A percentile compares a stretch with the other conserved stretches of the same genome.
phyloP scores from a whole-genome alignment of 2,329 filamentous ascomycete genomes.

The Penicillium decumbens region DNA sequence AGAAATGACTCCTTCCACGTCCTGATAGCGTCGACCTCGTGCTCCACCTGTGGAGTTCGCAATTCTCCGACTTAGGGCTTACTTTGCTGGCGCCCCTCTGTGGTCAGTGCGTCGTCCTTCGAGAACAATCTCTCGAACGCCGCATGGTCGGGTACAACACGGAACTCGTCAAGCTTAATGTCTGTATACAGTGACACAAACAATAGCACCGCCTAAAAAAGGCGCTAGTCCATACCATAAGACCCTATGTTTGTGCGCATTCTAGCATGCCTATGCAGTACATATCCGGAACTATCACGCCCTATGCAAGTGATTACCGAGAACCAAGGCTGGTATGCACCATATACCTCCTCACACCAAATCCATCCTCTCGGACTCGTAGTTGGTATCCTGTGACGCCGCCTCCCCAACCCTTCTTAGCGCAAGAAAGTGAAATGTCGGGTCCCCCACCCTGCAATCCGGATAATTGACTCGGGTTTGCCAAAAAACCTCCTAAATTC shows the following conservation, averaged over 20 bases:
- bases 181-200: too few species aligned
- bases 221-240: too few species aligned
- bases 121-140: conserved; percentile 7
- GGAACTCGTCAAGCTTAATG: not conserved
- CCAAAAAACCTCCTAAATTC: not conserved
- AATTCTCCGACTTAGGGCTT: conserved; percentile 7
- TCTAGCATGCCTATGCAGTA: too few species aligned
- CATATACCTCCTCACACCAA: too few species aligned
- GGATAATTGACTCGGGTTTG: not conserved
- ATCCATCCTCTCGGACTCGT: not conserved
- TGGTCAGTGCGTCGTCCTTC: conserved; percentile 18
- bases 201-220: too few species aligned
- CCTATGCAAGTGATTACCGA: too few species aligned
- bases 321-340: too few species aligned
- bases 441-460: conserved; percentile 5
- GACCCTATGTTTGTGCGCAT: too few species aligned
- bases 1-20: conserved; percentile 2
- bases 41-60: conserved; percentile 16
- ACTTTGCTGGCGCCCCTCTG: conserved; percentile 1
- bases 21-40: not conserved
- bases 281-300: too few species aligned
- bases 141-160: not conserved
- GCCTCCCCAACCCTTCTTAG: conserved; percentile 7
- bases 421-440: conserved; percentile 24
- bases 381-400: conserved; percentile 3